A percentile compares a stretch with the other conserved stretches of the same genome.
These are phyloP conservation scores for Hypoxylon sp. DNA, from an alignment of 2,329 filamentous ascomycete genomes.

Conservation along the genomic window DNA sequence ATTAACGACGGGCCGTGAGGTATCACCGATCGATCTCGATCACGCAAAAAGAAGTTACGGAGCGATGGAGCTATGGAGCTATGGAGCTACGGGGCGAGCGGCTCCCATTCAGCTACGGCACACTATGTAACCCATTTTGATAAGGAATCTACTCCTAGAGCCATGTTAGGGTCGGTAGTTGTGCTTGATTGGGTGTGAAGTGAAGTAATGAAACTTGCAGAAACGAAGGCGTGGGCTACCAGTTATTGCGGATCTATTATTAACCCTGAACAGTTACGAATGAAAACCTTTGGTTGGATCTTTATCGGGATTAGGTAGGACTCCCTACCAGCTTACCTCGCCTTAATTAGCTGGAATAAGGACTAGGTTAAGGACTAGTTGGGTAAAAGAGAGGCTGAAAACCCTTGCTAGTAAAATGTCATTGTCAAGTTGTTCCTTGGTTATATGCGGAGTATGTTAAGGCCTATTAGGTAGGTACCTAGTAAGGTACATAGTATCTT, in stretches of 20 bases:
- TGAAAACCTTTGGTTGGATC: conserved; percentile 14
- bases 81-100: no score
- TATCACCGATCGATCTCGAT: conserved; percentile 33
- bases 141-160: not conserved
- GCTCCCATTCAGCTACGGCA: no score
- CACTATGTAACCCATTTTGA: conserved; percentile 28
- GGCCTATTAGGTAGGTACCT: not conserved
- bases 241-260: conserved; percentile 2
- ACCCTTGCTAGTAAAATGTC: conserved; percentile 6
- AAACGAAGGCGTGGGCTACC: conserved; percentile 5
- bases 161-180: conserved; percentile 13
- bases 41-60: conserved; percentile 12
- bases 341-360: conserved; percentile 14
- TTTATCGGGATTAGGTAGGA: conserved; percentile 22
- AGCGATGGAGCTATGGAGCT: no score
- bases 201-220: conserved; percentile 8
- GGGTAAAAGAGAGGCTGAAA: conserved; percentile 27
- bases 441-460: conserved; percentile 5
- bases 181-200: conserved; percentile 8
- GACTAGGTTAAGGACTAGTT: conserved; percentile 1
- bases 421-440: conserved; percentile 29
- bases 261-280: not conserved
- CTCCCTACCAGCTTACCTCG: no score
- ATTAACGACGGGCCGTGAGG: conserved; percentile 7
- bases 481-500: conserved; percentile 5